These are phyloP conservation scores for Geranium rotundifolium DNA, from an alignment of 345 rosid genomes.

Conservation along the genomic window DNA sequence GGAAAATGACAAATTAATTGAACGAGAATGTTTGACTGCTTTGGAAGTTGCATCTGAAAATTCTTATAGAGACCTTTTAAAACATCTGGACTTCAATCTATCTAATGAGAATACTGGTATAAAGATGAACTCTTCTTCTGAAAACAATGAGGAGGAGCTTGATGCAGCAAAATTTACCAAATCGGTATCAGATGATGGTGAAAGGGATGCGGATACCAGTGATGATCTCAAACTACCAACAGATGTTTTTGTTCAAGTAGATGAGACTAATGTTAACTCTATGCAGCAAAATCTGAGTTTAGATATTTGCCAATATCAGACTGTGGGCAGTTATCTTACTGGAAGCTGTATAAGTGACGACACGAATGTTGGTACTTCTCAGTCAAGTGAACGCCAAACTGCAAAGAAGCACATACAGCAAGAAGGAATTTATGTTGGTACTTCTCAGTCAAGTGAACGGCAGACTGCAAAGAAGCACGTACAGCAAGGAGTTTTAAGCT, in stretches of 20 bases:
- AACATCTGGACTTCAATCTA: slow-evolving; percentile 2
- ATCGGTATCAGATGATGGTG: slow-evolving; percentile 5
- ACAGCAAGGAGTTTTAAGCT: too few relatives aligned
- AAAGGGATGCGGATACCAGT: neutral
- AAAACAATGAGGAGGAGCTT: slow-evolving; percentile 1
- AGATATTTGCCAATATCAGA: neutral
- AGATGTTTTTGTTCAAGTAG: slow-evolving; percentile 1
- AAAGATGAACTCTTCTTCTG: slow-evolving; percentile 7
- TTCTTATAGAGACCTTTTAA: slow-evolving; percentile 1
- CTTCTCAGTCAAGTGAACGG: too few relatives aligned
- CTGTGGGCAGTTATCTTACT: slow-evolving; percentile 6
- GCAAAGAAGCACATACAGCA: slow-evolving; percentile 16
- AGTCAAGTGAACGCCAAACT: slow-evolving; percentile 18
- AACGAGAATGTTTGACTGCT: slow-evolving; percentile 4
- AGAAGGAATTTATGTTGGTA: too few relatives aligned
- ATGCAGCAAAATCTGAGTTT: slow-evolving; percentile 12
- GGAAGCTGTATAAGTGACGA: slow-evolving; percentile 9
- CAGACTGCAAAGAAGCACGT: too few relatives aligned
- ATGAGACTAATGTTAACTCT: slow-evolving; percentile 9
- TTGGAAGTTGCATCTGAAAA: slow-evolving; percentile 4
- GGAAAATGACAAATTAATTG: slow-evolving; percentile 9
- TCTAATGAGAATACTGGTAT: slow-evolving; percentile 1
- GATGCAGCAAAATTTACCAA: slow-evolving; percentile 10
- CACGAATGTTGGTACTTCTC: slow-evolving; percentile 16
- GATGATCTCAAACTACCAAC: slow-evolving; percentile 6